Evolutionary conservation across 768 basidiomycete species (phyloP), one percentile per base, ranked within the genome.

Genomic region (Mrakia hoshinonis): DNA sequence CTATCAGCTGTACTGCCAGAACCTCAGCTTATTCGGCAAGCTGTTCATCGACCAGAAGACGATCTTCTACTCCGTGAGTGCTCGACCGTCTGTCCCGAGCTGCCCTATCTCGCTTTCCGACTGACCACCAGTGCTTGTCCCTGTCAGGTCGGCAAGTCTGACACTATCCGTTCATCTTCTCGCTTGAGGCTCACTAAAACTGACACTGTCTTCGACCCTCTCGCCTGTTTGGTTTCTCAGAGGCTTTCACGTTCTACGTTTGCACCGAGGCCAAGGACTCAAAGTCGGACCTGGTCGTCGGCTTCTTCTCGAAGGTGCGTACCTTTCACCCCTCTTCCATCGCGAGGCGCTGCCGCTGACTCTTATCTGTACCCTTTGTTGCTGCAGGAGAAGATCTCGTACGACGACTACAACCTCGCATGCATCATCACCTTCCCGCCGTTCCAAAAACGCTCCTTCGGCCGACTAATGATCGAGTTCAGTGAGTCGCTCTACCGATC

Each of bases 11-110:
- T 98, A 94, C 77, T 98, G 94, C 79, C 95, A 98, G 79, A 95
- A 95, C 77, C 82, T 99, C 38, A 89, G 92, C 22, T 83, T 98
- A 9, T 98, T 97, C 77, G 95, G 94, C 38, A 98, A 98, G 80
- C 83, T 98, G n/a, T 98, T 99, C 79, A 97, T 98, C 76, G 96
- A 98, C 76, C 89, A 94, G 74, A 99, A 99, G 81, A 95, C 94
- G 13, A 81, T 94, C 20, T 94, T 91, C 80, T 95, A 68, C 47
- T 54, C 49, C 3, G 70, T 67, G 47, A 65, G 65, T 48, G n/a
- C 43, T 24, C 20, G 36, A 4, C 18, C 6, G 5, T 24, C 24
- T 51, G 29, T 13, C 24, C 9, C 26, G 24, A 6, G 34, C 22
- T 31, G 58, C 60, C 22, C 31, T 39, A 54, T 58, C 6, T 26